phyloP scores from a whole-genome alignment of 306 rosid species.

The Quillaja saponaria region DNA sequence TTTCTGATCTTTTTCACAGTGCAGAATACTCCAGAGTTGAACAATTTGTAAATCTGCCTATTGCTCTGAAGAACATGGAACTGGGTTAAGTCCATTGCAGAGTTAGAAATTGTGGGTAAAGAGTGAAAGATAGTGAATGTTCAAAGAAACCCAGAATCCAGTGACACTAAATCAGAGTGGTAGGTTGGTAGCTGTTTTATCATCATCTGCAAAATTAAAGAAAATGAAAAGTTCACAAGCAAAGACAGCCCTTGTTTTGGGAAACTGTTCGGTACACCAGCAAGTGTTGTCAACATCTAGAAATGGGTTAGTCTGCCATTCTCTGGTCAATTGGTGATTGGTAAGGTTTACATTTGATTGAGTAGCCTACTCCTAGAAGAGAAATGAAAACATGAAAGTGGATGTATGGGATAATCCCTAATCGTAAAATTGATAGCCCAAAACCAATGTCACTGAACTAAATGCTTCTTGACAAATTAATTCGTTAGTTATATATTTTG shows the following conservation, averaged over 20 bases:
- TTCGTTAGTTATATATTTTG: no score
- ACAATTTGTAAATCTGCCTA: slow-evolving; percentile 9
- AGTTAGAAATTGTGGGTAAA: slow-evolving; percentile 10
- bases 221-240: background rate
- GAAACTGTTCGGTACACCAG: slow-evolving; percentile 14
- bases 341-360: no score
- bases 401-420: no score
- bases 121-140: slow-evolving; percentile 1
- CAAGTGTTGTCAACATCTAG: no score
- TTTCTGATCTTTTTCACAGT: background rate
- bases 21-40: background rate
- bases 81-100: slow-evolving; percentile 24
- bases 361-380: no score
- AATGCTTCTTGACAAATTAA: no score
- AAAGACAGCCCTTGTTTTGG: slow-evolving; percentile 11
- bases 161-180: slow-evolving; percentile 16
- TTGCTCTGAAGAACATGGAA: background rate
- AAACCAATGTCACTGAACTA: no score
- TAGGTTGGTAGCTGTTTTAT: slow-evolving; percentile 37
- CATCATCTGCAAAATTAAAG: slow-evolving; percentile 20
- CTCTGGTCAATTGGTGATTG: no score
- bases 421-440: no score
- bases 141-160: slow-evolving; percentile 25
- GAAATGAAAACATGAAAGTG: no score
- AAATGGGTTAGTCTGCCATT: no score